phyloP scores from a whole-genome alignment of 192 early-diverging fungal species.

The Coemansia reversa region DNA sequence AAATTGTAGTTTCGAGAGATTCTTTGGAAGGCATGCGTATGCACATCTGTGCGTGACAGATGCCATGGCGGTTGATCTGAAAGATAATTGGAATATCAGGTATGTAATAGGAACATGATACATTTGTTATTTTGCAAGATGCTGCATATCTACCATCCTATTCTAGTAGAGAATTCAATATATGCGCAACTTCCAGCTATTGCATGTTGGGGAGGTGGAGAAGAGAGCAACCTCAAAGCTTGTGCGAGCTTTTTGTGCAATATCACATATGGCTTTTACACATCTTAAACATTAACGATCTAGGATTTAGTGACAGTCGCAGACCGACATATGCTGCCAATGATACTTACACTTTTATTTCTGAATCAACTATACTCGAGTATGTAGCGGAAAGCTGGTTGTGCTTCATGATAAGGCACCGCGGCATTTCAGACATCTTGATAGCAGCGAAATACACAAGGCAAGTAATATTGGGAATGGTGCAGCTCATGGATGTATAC shows the following conservation, averaged over 20 bases:
- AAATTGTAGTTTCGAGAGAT: slow-evolving; percentile 36
- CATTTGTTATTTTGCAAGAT: not conserved
- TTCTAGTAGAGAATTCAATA: slow-evolving; percentile 6
- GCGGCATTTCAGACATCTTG: slow-evolving; percentile 68
- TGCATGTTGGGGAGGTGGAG: not conserved
- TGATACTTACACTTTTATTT: not conserved
- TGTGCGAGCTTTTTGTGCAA: not conserved
- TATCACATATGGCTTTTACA: not conserved
- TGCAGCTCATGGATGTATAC: not conserved
- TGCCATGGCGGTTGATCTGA: slow-evolving; percentile 72
- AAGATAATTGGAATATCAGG: slow-evolving; percentile 62
- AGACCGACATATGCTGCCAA: not conserved
- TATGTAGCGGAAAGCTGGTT: slow-evolving; percentile 60
- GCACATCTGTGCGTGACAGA: slow-evolving; percentile 86
- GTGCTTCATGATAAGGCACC: slow-evolving; percentile 86
- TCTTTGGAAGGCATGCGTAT: slow-evolving; percentile 58
- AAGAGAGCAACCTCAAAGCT: not conserved
- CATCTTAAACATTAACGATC: not conserved
- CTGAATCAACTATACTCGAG: not conserved
- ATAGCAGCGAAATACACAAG: slow-evolving; percentile 65
- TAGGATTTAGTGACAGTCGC: not conserved
- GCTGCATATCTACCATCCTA: not conserved
- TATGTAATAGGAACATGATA: slow-evolving; percentile 30
- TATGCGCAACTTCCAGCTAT: slow-evolving; percentile 12
- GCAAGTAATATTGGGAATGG: slow-evolving; percentile 16